Evolutionary conservation across 495 filamentous ascomycete species (phyloP).

Genomic region (Annulohypoxylon maeteangense): DNA sequence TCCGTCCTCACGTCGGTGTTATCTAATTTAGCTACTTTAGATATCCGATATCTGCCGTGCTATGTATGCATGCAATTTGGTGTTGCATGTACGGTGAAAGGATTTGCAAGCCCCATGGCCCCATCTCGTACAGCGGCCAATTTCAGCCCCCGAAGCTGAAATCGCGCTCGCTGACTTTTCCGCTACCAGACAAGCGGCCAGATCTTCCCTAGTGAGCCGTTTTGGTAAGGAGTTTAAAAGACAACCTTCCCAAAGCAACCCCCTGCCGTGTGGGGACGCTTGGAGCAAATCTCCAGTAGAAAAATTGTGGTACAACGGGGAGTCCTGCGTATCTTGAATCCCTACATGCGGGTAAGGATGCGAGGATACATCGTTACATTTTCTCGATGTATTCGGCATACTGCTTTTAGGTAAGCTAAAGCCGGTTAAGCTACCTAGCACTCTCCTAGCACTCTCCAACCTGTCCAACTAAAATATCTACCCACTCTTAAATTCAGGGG

Average conservation of each 20-base stretch:
- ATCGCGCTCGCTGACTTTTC: conserved; percentile 8
- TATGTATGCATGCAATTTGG: conserved; percentile 10
- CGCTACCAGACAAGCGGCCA: conserved; percentile 20
- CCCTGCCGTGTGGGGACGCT: conserved; percentile 10
- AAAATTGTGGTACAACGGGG: conserved; percentile 17
- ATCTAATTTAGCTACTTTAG: background rate
- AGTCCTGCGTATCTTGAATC: conserved; percentile 21
- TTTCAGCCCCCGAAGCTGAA: conserved; percentile 28
- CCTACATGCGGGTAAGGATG: conserved; percentile 13
- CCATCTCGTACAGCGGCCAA: background rate
- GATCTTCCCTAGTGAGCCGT: conserved; percentile 22
- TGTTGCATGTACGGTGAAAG: conserved; percentile 10
- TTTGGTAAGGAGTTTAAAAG: conserved; percentile 16
- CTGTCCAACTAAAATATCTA: background rate
- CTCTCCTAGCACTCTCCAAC: too few species aligned
- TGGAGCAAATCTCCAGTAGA: conserved; percentile 2
- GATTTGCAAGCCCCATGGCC: conserved; percentile 4
- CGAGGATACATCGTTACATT: background rate
- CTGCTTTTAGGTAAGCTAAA: conserved; percentile 7
- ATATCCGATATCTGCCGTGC: conserved; percentile 2
- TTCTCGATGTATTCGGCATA: background rate
- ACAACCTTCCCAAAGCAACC: conserved; percentile 21
- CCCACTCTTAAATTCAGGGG: conserved; percentile 11
- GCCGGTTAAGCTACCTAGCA: background rate
- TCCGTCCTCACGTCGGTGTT: background rate